These are phyloP conservation scores for Chalara sp. DNA, from an alignment of 2,329 filamentous ascomycete species.

Conservation along the genomic window DNA sequence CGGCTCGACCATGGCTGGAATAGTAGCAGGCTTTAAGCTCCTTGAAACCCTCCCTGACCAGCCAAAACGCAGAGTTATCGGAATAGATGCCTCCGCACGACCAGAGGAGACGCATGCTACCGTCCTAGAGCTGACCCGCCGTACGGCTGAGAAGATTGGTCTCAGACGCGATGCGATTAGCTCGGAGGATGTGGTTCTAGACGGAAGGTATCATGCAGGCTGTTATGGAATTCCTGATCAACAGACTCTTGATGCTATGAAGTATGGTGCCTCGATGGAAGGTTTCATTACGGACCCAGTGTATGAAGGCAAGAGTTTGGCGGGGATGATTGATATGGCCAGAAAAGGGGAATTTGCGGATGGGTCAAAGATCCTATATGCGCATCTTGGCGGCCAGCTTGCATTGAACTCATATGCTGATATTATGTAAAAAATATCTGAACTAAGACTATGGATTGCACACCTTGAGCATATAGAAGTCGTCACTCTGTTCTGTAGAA, in stretches of 20 bases:
- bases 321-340: constrained; percentile 64
- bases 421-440: not conserved
- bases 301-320: constrained; percentile 70
- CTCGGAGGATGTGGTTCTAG: constrained; percentile 54
- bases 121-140: constrained; percentile 58
- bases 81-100: constrained; percentile 59
- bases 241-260: constrained; percentile 60
- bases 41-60: constrained; percentile 34
- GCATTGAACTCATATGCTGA: constrained; percentile 58
- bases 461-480: no score
- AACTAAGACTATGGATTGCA: not conserved
- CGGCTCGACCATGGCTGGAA: constrained; percentile 63
- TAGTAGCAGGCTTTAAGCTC: constrained; percentile 67
- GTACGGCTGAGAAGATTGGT: constrained; percentile 57
- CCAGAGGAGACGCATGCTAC: constrained; percentile 56
- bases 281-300: constrained; percentile 71
- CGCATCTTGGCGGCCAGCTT: constrained; percentile 64
- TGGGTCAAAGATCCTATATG: constrained; percentile 62
- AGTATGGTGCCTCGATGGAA: constrained; percentile 60
- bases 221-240: constrained; percentile 62
- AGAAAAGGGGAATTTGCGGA: constrained; percentile 49
- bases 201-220: constrained; percentile 60
- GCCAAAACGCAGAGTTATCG: constrained; percentile 51
- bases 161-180: constrained; percentile 52
- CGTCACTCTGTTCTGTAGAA: no score